Evolutionary conservation across 2,329 filamentous ascomycete genomes (phyloP), one percentile per base, ranked within the genome.

Genomic region (Fusarium xylarioides): DNA sequence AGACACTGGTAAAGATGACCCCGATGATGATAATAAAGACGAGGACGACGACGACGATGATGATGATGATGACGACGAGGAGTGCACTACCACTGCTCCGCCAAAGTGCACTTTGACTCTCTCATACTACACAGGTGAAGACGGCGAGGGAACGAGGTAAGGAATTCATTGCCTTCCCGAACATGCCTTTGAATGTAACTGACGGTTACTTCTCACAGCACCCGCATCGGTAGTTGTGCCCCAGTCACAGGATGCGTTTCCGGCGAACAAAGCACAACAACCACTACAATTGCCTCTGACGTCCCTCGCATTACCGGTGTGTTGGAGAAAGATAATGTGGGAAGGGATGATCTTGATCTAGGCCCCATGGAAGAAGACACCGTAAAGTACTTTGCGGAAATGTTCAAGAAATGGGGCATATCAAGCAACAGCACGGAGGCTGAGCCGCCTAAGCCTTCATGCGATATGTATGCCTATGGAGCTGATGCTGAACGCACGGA

Each of bases 141-240:
- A 43, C 40, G 40, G n/a, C 2, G 15, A 43, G n/a, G 15, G 40
- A 23, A 43, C 40, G 1, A 43, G 40, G 40, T 23, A 43, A 16
- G 15, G 1, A 43, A 5, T 5, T 11, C 15, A 11, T 23, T 4
- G 5, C n/a, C 40, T 18, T n/a, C 14, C 6, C 1, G 21, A 42
- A n/a, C 38, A n/a, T n/a, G 14, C 12, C 14, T 40, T 23, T 43
- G 10, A 23, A 43, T 23, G 0, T 4, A 11, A 4, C 40, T 43
- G 15, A 23, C n/a, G 4, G 14, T 5, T 2, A 43, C 15, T 18
- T 5, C 40, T 43, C 10, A 0, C n/a, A 43, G 40, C 15, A 43
- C 40, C 40, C 40, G n/a, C 2, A 43, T 43, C 42, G 42, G 42
- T 4, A 43, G 15, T 43, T 43, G 42, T 18, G 42, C n/a, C 16